Base-by-base conservation (phyloP, 1,284 basidiomycete species). In the Pyrrhoderma lamaoense region DNA sequence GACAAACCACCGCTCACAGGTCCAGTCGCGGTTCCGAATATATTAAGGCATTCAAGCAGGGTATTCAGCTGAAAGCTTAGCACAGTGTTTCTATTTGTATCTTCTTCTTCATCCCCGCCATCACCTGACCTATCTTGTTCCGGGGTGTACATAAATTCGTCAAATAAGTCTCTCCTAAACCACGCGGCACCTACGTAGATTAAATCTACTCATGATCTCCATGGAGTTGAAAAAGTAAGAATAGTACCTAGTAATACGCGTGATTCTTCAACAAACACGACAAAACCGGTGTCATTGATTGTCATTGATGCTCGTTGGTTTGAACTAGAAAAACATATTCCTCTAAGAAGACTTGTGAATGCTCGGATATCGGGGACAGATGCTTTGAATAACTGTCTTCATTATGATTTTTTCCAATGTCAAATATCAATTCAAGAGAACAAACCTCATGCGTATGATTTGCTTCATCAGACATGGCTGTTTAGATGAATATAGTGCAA, bases 1-100 rank as follows among this genome's bases (percentile, higher is more conserved):
- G 47, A 21, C 13, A 16, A 22, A 22, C 38, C 40, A 14, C 39
- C 36, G 11, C 64, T 22, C 18, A 25, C 36, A 5, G 54, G 42
- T 19, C 54, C 54, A 35, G 43, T 65, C 1, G 74, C 74, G 39
- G 75, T 72, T 9, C 78, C 77, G 56, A 79, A 80, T 51, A 80
- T 77, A 62, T 79, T 76, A 42, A 80, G 67, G 56, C 74, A 76
- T 57, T 77, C 74, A 11, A 79, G 62, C 31, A 78, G 60, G 1
- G 70, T 70, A 45, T 71, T 66, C 8, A 80, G 68, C 35, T 70
- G 71, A 55, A 80, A 65, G 51, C 76, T 73, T 54, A 79, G 74
- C 18, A 61, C 60, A 31, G 58, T 60, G 11, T 11, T 31, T 11
- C 27, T 11, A 31, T 11, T 31, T 19, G 52, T 54, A 21, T 49